These are phyloP conservation scores for Penicillium pancosmium DNA, from an alignment of 495 filamentous ascomycete species.

Conservation along the genomic window DNA sequence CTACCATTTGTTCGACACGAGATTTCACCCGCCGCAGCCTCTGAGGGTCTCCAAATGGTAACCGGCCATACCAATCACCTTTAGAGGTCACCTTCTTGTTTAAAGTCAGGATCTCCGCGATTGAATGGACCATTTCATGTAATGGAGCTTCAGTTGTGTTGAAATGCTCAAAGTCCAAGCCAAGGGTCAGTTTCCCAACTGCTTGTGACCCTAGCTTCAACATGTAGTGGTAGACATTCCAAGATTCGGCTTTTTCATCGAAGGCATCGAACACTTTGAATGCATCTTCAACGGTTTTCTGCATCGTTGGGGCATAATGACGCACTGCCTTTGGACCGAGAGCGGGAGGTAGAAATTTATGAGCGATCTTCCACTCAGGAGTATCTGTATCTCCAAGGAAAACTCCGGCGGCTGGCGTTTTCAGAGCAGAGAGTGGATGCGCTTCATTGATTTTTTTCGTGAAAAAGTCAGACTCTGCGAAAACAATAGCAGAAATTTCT, in stretches of 20 bases:
- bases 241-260: constrained; percentile 49
- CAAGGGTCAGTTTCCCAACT: constrained; percentile 54
- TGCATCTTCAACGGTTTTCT: constrained; percentile 42
- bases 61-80: constrained; percentile 50
- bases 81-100: constrained; percentile 55
- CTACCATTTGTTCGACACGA: constrained; percentile 35
- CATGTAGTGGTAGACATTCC: constrained; percentile 64
- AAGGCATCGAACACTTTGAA: constrained; percentile 58
- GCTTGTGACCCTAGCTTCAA: constrained; percentile 58
- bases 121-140: constrained; percentile 41
- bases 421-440: constrained; percentile 52
- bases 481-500: constrained; percentile 34
- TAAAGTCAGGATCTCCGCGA: constrained; percentile 47
- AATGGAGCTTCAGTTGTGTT: constrained; percentile 38
- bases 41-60: constrained; percentile 56
- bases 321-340: constrained; percentile 55
- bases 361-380: constrained; percentile 43
- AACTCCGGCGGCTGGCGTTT: constrained; percentile 43
- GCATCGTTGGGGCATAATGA: constrained; percentile 60
- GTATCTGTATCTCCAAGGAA: constrained; percentile 56
- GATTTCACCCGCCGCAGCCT: constrained; percentile 31
- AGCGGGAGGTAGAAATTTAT: constrained; percentile 58
- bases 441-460: constrained; percentile 51
- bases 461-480: constrained; percentile 51
- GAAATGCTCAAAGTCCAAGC: constrained; percentile 58